Conservation (phyloP, 345 rosid species). For the Anacardium occidentale region DNA sequence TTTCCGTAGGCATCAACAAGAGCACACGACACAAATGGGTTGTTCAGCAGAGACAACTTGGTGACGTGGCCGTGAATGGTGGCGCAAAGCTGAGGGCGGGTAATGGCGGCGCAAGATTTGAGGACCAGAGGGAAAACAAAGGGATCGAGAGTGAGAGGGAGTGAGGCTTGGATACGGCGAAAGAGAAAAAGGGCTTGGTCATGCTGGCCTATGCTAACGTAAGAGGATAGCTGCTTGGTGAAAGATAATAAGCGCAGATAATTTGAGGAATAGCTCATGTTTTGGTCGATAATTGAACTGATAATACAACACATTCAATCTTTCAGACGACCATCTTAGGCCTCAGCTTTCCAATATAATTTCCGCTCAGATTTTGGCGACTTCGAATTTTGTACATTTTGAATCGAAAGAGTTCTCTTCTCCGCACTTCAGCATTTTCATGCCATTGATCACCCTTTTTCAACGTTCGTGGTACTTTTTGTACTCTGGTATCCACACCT, state of each 20-base stretch:
- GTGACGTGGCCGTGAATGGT: slow-evolving; percentile 44
- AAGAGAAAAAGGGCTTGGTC: slow-evolving; percentile 51
- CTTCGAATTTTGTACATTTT: too few species aligned
- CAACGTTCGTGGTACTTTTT: too few species aligned
- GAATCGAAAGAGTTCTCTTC: too few species aligned
- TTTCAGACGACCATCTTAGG: too few species aligned
- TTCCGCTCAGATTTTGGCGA: too few species aligned
- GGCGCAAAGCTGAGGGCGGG: slow-evolving; percentile 40
- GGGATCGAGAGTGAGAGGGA: slow-evolving; percentile 50
- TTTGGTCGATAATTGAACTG: background rate
- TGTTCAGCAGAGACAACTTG: slow-evolving; percentile 38
- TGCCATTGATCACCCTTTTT: too few species aligned
- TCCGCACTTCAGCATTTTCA: too few species aligned
- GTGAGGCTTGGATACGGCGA: slow-evolving; percentile 45
- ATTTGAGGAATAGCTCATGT: slow-evolving; percentile 36
- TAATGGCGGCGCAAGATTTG: slow-evolving; percentile 57
- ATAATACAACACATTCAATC: too few species aligned
- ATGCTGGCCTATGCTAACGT: slow-evolving; percentile 50
- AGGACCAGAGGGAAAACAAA: slow-evolving; percentile 57
- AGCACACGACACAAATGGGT: slow-evolving; percentile 52
- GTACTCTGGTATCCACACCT: too few species aligned
- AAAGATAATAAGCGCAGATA: slow-evolving; percentile 39
- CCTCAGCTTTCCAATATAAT: too few species aligned
- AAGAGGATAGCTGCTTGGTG: slow-evolving; percentile 47
- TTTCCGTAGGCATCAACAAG: slow-evolving; percentile 53